Base-by-base conservation (phyloP, 805 yeast species). In the Metschnikowia shivogae region DNA sequence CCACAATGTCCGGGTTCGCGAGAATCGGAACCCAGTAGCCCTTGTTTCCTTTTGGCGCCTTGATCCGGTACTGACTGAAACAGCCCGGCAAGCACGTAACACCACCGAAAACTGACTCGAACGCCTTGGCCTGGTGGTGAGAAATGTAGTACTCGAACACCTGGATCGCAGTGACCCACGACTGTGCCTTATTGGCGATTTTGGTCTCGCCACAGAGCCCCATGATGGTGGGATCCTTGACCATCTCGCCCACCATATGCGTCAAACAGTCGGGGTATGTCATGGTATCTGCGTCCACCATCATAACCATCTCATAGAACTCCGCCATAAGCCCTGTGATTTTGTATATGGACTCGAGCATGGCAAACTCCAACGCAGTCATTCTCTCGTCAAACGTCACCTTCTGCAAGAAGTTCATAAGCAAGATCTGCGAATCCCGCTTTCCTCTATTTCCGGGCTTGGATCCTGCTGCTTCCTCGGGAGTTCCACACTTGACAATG, bases 41-140 rank as follows among this genome's bases (percentile, higher is more conserved):
- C 45, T 70, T 67, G 29, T 60, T 46, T 12, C 90, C 89, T 65
- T 88, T 89, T 20, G 96, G 97, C 0, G 96, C 73, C 64, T 89
- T 89, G 61, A 89, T 86, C 56, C 97, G 77, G 61, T 90, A 89
- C 82, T 89, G 84, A 49, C 87, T 84, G 74, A 89, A 89, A 72
- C 97, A 89, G 33, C 97, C 97, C 0, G 97, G 97, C 49, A 89
- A 75, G 76, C 97, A 89, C 0, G 97, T 89, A 12, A 89, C 97
- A 54, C 93, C 84, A 47, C 96, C 96, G 64, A 89, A 89, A 1
- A 86, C 90, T n/a, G 95, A 83, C 67, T 89, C 97, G 64, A 89
- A 89, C 0, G 96, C 96, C 64, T 89, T 89, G 1, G 96, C 81
- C 61, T 87, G 96, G 67, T 89, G 97, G 66, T 89, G 97, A 4